phyloP scores from a whole-genome alignment of 2,329 filamentous ascomycete genomes.

The Sarocladiaceae sp. region DNA sequence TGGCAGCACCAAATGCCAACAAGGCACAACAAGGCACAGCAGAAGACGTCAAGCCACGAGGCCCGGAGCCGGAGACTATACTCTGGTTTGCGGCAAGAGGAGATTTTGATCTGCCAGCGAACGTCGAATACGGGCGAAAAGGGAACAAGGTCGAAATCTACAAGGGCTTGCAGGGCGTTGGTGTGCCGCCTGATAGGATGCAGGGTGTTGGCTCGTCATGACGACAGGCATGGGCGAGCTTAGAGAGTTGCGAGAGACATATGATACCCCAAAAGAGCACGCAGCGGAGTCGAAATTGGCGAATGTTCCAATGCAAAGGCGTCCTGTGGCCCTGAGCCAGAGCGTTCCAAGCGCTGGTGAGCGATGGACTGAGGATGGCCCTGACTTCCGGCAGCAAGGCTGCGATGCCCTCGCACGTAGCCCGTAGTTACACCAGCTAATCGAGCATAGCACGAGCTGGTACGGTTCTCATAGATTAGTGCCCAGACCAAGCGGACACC shows the following conservation, averaged over 20 bases:
- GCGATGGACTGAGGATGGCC: too few relatives aligned
- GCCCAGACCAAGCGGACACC: too few relatives aligned
- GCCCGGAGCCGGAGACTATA: conserved; percentile 39
- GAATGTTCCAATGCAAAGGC: too few relatives aligned
- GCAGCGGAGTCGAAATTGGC: background rate
- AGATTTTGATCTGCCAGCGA: conserved; percentile 37
- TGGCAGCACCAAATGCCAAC: conserved; percentile 23
- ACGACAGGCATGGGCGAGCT: background rate
- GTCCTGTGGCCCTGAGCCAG: too few relatives aligned
- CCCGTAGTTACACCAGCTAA: too few relatives aligned
- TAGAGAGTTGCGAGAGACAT: background rate
- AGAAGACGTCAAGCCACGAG: conserved; percentile 21
- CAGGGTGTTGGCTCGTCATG: conserved; percentile 12
- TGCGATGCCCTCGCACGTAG: too few relatives aligned
- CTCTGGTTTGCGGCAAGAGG: conserved; percentile 40
- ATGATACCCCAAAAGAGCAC: conserved; percentile 2
- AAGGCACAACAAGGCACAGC: conserved; percentile 13
- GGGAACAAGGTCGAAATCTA: conserved; percentile 24
- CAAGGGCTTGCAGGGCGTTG: conserved; percentile 29
- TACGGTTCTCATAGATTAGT: too few relatives aligned
- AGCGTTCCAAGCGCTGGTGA: too few relatives aligned
- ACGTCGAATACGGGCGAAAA: conserved; percentile 38
- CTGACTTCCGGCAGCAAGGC: too few relatives aligned
- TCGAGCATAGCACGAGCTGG: too few relatives aligned
- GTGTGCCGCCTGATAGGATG: conserved; percentile 20